Conservation (phyloP, 2,329 filamentous ascomycete species). For the Botrytis pseudocinerea region DNA sequence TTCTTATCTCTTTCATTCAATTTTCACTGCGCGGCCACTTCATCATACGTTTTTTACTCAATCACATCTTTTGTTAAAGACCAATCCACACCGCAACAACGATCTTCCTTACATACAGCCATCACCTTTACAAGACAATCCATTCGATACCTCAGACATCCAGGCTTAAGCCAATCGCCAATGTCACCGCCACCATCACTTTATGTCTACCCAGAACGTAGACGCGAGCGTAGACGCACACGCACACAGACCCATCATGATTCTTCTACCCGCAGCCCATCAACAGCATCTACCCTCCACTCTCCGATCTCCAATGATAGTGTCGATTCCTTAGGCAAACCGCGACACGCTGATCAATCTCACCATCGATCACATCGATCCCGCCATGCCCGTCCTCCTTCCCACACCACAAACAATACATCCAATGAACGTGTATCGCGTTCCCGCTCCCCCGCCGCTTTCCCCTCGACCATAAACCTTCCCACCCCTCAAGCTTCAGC, state of each 20-base stretch:
- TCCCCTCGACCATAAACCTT: neutral
- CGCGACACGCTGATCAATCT: neutral
- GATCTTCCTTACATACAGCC: neutral
- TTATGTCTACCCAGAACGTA: neutral
- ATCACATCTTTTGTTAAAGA: neutral
- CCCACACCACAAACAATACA: neutral
- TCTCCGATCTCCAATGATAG: neutral
- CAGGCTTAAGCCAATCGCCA: constrained; percentile 3
- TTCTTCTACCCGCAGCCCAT: neutral
- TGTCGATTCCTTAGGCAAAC: constrained; percentile 7
- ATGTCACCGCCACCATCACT: constrained; percentile 14
- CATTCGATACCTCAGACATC: neutral
- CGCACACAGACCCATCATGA: neutral
- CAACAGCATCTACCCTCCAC: constrained; percentile 12
- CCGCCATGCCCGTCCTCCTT: neutral
- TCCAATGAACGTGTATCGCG: neutral
- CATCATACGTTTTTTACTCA: neutral
- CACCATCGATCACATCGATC: constrained; percentile 7
- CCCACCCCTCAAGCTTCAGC: neutral
- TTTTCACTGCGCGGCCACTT: neutral
- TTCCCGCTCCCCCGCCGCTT: neutral
- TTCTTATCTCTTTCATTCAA: neutral
- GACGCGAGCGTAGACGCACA: neutral
- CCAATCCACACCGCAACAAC: constrained; percentile 6
- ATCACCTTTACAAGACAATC: neutral